Conservation (phyloP, 2,329 filamentous ascomycete genomes). For the Alternaria angustiovoidea region DNA sequence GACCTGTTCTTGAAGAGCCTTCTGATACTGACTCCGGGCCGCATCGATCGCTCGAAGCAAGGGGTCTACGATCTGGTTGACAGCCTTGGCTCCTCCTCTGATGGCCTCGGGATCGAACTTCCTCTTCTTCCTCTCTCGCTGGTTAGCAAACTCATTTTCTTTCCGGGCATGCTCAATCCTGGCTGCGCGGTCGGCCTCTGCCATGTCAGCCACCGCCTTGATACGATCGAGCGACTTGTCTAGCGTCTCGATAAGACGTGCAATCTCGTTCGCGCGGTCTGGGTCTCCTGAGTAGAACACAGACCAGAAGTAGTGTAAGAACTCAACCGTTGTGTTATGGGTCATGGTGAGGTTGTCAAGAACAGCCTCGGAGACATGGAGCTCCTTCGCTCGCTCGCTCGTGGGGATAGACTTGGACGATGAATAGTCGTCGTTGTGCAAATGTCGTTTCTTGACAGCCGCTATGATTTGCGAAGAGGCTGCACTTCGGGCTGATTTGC, state of each 20-base stretch:
- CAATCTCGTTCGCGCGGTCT: constrained; percentile 80
- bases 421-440: constrained; percentile 59
- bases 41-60: constrained; percentile 74
- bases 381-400: constrained; percentile 40
- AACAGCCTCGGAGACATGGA: constrained; percentile 53
- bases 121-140: constrained; percentile 76
- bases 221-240: constrained; percentile 80
- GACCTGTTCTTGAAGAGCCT: constrained; percentile 70
- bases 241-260: constrained; percentile 82
- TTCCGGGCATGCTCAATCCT: constrained; percentile 72
- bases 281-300: constrained; percentile 89
- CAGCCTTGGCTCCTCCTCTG: constrained; percentile 77
- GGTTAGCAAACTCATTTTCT: constrained; percentile 74
- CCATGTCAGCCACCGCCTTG: constrained; percentile 78
- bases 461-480: constrained; percentile 73
- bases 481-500: constrained; percentile 69
- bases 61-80: constrained; percentile 78
- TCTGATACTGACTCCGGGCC: constrained; percentile 75
- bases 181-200: constrained; percentile 76
- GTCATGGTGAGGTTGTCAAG: constrained; percentile 75
- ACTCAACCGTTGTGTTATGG: constrained; percentile 92
- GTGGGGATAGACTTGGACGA: constrained; percentile 34
- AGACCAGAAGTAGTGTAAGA: constrained; percentile 96
- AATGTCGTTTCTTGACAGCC: constrained; percentile 68
- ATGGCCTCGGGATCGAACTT: constrained; percentile 73